Evolutionary conservation across 2,329 filamentous ascomycete species (phyloP), one percentile per base, ranked within the genome.

Genomic region (Fusarium algeriense): DNA sequence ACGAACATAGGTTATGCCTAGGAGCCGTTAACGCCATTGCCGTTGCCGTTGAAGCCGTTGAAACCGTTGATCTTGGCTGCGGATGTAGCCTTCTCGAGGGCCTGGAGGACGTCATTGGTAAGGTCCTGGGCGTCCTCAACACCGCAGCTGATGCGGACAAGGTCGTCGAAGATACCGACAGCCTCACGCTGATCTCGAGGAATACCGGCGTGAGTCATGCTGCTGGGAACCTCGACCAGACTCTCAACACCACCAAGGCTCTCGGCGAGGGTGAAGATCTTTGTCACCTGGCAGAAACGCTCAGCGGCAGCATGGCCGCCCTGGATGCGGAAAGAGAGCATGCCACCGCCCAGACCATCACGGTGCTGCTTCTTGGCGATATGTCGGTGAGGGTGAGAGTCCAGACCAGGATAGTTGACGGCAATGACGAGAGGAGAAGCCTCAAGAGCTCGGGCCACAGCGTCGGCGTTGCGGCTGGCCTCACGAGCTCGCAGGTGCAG

Each of bases 131-230:
- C 89, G 78, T 99, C 96, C 84, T 99, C 96, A 60, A 99, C 90
- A 77, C 96, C 96, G 80, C 94, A 98, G 86, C 94, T 97, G 67
- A 99, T 86, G 73, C 96, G 89, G 34, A 99, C 93, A 11, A 99
- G 88, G 81, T 99, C 96, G 79, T 99, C 96, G 78, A 91, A 98
- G 35, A 99, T 94, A 67, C 96, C 96, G 2, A 96, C 94, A 6
- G 91, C 92, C 86, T 99, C 96, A 63, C 96, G 88, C 85, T 97
- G 90, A 67, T 94, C 94, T 80, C 88, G 90, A 53, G 96, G 96
- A 73, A 99, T 99, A 64, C 95, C 96, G 28, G 94, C 93, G 82
- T 99, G 96, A 20, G 96, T 99, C 96, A 99, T 99, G 83, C 91
- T 93, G 76, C 93, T 93, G 26, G 96, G 96, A 5, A 99, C 89